Conservation (phyloP, 495 filamentous ascomycete genomes). For the Jackrogersella minutella region DNA sequence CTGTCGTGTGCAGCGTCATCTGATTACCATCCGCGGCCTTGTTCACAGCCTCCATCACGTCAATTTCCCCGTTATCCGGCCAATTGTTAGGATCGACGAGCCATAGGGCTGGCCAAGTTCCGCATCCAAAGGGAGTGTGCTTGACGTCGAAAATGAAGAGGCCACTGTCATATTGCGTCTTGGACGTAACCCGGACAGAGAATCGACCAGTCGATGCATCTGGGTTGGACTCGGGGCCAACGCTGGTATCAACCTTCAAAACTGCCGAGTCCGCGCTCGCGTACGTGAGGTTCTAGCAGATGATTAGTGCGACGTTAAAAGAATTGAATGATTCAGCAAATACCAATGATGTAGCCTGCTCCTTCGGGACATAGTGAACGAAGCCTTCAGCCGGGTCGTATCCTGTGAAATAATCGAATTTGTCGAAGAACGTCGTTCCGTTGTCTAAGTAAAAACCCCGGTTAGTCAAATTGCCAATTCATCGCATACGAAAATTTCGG, state of each 20-base stretch:
- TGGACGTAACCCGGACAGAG: conserved; percentile 64
- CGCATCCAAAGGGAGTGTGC: conserved; percentile 66
- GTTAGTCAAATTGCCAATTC: conserved; percentile 9
- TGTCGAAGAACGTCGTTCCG: conserved; percentile 62
- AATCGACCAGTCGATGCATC: conserved; percentile 58
- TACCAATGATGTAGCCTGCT: conserved; percentile 40
- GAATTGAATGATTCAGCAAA: neutral
- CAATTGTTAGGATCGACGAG: conserved; percentile 63
- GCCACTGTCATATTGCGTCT: conserved; percentile 60
- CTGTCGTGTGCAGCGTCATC: conserved; percentile 72
- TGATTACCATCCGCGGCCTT: conserved; percentile 58
- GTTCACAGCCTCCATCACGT: conserved; percentile 78
- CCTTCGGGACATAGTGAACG: conserved; percentile 52
- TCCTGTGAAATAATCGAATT: conserved; percentile 56
- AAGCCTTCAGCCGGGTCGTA: conserved; percentile 52
- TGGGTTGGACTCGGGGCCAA: conserved; percentile 43
- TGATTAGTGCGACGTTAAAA: conserved; percentile 59
- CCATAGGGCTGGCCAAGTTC: conserved; percentile 68
- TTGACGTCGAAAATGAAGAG: conserved; percentile 67
- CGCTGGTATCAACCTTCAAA: conserved; percentile 55
- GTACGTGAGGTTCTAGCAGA: conserved; percentile 62
- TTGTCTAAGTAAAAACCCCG: conserved; percentile 41
- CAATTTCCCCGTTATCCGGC: conserved; percentile 76
- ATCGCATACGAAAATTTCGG: neutral
- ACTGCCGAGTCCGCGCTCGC: conserved; percentile 55